These are phyloP conservation scores for Fusarium papillatum DNA, from an alignment of 2,329 filamentous ascomycete species.

Conservation along the genomic window DNA sequence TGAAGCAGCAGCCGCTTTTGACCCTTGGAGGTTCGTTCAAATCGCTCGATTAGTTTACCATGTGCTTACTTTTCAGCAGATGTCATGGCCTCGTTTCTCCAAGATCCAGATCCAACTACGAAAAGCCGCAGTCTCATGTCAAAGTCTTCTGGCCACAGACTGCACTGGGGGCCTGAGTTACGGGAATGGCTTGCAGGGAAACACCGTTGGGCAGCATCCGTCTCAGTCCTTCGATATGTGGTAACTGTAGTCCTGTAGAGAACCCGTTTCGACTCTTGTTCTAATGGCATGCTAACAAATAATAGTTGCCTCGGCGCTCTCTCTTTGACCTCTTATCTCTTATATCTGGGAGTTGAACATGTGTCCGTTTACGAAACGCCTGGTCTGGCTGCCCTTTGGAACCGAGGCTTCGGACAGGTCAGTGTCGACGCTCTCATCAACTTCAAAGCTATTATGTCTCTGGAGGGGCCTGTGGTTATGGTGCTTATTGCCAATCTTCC, in stretches of 20 bases:
- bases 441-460: neutral
- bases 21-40: constrained; percentile 3
- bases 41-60: too few species aligned
- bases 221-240: neutral
- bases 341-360: neutral
- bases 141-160: neutral
- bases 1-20: neutral
- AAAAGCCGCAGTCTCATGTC: neutral
- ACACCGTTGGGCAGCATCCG: neutral
- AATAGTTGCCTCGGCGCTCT: neutral
- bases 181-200: neutral
- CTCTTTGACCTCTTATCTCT: neutral
- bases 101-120: neutral
- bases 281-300: neutral
- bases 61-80: neutral
- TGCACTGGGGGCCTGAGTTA: neutral
- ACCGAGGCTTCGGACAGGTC: neutral
- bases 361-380: neutral
- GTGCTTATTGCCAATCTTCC: neutral
- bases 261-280: neutral
- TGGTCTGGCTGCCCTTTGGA: neutral
- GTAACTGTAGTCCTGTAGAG: neutral
- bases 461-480: neutral
- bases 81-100: neutral
- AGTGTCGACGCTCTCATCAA: neutral